Base-by-base conservation (phyloP, 768 basidiomycete species). In the Russula sp. region DNA sequence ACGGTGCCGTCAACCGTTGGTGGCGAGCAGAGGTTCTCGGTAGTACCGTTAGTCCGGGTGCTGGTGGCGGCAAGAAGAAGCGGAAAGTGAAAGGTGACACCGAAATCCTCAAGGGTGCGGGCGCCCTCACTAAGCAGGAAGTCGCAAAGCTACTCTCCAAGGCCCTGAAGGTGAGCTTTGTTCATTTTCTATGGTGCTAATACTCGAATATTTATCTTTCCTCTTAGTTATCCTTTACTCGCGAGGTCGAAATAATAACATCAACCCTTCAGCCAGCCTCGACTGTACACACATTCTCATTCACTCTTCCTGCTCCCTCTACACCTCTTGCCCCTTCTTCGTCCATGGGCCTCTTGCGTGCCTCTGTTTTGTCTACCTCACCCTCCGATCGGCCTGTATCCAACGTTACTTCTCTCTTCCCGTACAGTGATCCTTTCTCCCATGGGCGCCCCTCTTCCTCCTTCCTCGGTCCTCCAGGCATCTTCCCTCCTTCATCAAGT, bases 221-320 rank as follows among this genome's bases (percentile, higher is more conserved):
- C 13, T 53, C 4, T 14, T 68, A 94, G 91, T 85, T 95, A 50
- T 92, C 92, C 8, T 94, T 95, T 74, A 85, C 91, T 40, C 88
- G 89, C 57, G 94, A 96, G 73, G 90, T 95, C 48, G 93, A 95
- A 73, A 88, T 98, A 60, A 89, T 98, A 71, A 92, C 94, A 14
- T 93, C 94, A n/a, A 92, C 93, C 0, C 82, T 95, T 10, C 91
- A 95, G 68, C 95, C 95, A 7, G 88, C 94, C 1, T 91, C 91
- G 6, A 97, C 94, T 16, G 86, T 94, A 50, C 93, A 97, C 72
- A 88, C 85, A 0, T 98, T 97, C 76, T 89, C 90, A 4, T 98
- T 98, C 71, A 87, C 83, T 8, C 81, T 94, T 53, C 88, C 91
- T 53, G 84, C 88, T 5, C 84, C 88, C 11, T 83, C 79, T 47